Evolutionary conservation across 441 rosid species (phyloP), one percentile per base, ranked within the genome.

Genomic region (Erodium chrysanthum): DNA sequence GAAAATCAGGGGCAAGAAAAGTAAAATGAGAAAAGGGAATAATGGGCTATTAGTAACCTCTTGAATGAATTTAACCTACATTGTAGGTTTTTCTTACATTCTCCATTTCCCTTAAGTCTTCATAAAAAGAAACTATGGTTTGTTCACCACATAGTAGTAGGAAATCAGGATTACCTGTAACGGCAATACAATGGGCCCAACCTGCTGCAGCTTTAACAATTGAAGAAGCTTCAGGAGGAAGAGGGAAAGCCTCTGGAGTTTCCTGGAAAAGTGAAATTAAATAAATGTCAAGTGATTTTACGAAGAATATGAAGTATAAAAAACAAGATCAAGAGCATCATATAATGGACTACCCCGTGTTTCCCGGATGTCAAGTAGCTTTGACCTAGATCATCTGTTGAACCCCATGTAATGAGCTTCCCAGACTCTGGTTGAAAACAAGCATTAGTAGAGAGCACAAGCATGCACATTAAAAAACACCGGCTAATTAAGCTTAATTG

Each of bases 331-430:
- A 23, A 71, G 67, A 71, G 70, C 74, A 66, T 68, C 21, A 52
- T 15, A 42, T 11, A 63, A 63, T 20, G 76, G 70, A 69, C 71
- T 91, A 94, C 97, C 91, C 97, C 96, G 52, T 94, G 99, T 78
- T 94, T 91, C 78, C 99, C 97, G 0, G 99, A 84, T 52, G 99
- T 86, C 50, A 91, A 80, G 66, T 94, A 91, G 91, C 96, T 91
- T 80, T 94, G 99, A 76, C 96, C 99, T 37, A 87, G 77, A 83
- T 95, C 99, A 79, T 89, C 99, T 15, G 97, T 87, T 25, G 97
- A 95, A 48, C 99, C 99, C 99, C 99, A 95, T 7, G 99, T 91
- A 56, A 95, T 84, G 37, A 95, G 96, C 90, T 87, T 91, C 76
- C 99, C 91, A 2, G 86, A 83, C 29, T 86, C 99, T 95, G 86